These are phyloP conservation scores for Aspergillus aculeatus DNA, from an alignment of 2,329 filamentous ascomycete genomes.

Conservation along the genomic window DNA sequence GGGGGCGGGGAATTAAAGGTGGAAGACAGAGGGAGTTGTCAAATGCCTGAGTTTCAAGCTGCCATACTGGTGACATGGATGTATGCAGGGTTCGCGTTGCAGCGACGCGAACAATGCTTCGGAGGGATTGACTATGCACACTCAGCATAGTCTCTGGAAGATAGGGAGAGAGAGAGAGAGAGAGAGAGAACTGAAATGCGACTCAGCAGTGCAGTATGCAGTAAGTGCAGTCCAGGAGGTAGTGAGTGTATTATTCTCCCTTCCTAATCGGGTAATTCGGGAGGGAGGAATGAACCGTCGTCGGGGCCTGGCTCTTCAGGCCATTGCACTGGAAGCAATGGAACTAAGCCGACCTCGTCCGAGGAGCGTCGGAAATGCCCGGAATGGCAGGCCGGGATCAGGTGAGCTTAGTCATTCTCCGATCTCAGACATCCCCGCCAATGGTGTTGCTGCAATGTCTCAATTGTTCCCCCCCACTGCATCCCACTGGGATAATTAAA, in stretches of 20 bases:
- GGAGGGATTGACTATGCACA: neutral
- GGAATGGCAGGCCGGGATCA: neutral
- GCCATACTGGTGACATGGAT: constrained; percentile 1
- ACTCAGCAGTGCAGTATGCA: neutral
- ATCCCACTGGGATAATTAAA: neutral
- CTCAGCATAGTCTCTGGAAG: neutral
- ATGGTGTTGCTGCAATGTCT: neutral
- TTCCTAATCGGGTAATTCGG: neutral
- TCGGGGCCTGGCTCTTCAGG: neutral
- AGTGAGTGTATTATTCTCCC: no score
- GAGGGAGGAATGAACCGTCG: neutral
- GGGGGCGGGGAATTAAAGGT: neutral
- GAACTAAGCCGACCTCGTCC: neutral
- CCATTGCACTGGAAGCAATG: no score
- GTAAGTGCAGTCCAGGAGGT: no score
- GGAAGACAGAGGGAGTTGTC: neutral
- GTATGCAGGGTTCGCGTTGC: constrained; percentile 4
- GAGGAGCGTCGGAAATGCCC: neutral
- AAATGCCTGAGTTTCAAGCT: constrained; percentile 1
- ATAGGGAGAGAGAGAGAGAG: no score
- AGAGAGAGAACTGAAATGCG: neutral
- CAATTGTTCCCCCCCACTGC: neutral
- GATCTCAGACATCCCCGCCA: neutral
- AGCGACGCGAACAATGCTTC: neutral
- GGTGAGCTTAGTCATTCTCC: neutral